Conservation (phyloP, 2,329 filamentous ascomycete species). For the Trichoderma polysporum region DNA sequence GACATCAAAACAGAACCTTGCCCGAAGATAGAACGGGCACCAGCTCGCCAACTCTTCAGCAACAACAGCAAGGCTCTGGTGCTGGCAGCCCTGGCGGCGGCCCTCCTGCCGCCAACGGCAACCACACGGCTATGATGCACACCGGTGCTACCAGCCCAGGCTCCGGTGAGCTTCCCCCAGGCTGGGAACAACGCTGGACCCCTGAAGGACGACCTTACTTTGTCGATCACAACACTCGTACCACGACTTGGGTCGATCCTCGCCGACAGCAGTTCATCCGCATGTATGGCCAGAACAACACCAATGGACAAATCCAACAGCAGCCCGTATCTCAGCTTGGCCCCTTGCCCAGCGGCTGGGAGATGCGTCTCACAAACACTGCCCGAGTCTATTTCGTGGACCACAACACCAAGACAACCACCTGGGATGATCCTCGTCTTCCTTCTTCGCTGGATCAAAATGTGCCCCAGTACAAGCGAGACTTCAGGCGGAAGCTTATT, state of each 20-base stretch:
- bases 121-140: conserved; percentile 78
- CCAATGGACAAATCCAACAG: conserved; percentile 87
- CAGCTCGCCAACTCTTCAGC: conserved; percentile 78
- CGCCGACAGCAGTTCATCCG: conserved; percentile 96
- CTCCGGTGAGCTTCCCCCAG: conserved; percentile 88
- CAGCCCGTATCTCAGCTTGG: conserved; percentile 97
- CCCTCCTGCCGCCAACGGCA: conserved; percentile 40
- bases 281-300: conserved; percentile 92
- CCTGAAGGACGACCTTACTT: conserved; percentile 95
- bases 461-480: conserved; percentile 98
- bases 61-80: conserved; percentile 48
- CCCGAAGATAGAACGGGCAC: conserved; percentile 94
- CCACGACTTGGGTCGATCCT: conserved; percentile 97
- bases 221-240: conserved; percentile 96
- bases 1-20: conserved; percentile 92
- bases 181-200: conserved; percentile 95
- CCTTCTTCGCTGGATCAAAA: conserved; percentile 97
- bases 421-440: conserved; percentile 94
- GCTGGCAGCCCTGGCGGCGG: conserved; percentile 31
- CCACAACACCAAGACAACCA: conserved; percentile 99
- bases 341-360: conserved; percentile 94
- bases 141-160: conserved; percentile 91
- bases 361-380: conserved; percentile 98
- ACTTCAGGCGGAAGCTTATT: conserved; percentile 96
- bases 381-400: conserved; percentile 98